Evolutionary conservation across 2,329 filamentous ascomycete genomes (phyloP), one percentile per base, ranked within the genome.

Genomic region (Zasmidium cellare): DNA sequence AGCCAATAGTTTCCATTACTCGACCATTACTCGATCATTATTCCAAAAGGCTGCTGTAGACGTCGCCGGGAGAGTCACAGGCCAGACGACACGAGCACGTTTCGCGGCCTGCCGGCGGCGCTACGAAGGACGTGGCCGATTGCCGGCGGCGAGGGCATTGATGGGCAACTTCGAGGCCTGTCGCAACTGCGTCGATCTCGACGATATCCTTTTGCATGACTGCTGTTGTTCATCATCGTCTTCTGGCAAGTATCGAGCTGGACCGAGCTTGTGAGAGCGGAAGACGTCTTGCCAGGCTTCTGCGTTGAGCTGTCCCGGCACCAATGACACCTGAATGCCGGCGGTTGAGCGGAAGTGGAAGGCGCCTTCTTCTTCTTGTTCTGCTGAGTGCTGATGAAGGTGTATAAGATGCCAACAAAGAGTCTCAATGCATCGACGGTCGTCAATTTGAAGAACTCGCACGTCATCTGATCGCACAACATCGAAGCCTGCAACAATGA

Each of bases 21-120:
- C 50, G 50, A 52, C 38, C 28, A 52, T 52, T 52, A 52, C 50
- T 52, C 50, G 50, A 52, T 44, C 7, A 18, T 9, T 41, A 41
- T 41, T n/a, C 16, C 35, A 3, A n/a, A n/a, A 41, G 7, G 35
- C 7, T 5, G 35, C 35, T 41, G 35, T 41, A 41, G 3, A 41
- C 12, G 28, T 7, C 28, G 7, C 35, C 35, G 35, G 35, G 35
- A 41, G 35, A 41, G 3, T 9, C 7, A 5, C n/a, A 41, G 35
- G 16, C 35, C 35, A 41, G 35, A 41, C 7, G 35, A 41, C 16
- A 41, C n/a, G 35, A 41, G 35, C 35, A 41, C 35, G 35, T 41
- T 41, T 28, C 12, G 35, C 16, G 35, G 7, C 16, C 16, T n/a
- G 35, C 35, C 35, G 35, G 35, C 35, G 35, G 35, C 35, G 35